phyloP scores from a whole-genome alignment of 805 yeast genomes.

The Ogataea pilisensis region DNA sequence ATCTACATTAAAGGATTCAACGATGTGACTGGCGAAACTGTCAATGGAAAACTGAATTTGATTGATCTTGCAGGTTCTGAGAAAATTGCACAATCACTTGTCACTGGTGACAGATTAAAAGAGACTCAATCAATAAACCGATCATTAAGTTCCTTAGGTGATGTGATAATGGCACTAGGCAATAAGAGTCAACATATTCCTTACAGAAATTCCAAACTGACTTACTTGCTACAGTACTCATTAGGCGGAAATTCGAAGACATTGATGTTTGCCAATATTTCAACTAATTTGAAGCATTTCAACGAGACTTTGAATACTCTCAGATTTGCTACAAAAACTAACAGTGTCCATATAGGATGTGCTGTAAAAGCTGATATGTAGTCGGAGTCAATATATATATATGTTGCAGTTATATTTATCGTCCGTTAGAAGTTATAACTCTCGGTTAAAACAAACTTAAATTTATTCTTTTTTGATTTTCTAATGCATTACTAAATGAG shows the following conservation, averaged over 20 bases:
- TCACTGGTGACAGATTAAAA: conserved; percentile 69
- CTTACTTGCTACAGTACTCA: conserved; percentile 80
- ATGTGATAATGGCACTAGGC: conserved; percentile 56
- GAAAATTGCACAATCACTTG: conserved; percentile 70
- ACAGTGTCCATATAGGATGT: conserved; percentile 39
- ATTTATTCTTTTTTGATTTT: no score
- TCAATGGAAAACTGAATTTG: conserved; percentile 65
- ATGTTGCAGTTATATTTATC: no score
- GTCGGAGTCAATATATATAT: no score
- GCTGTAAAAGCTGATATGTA: conserved; percentile 1
- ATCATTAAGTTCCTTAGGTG: conserved; percentile 84
- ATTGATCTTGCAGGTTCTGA: conserved; percentile 96
- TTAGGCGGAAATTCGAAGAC: conserved; percentile 85
- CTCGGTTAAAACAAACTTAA: no score
- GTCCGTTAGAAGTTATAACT: no score
- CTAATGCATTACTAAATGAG: no score
- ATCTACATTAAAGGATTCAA: conserved; percentile 57
- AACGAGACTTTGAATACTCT: conserved; percentile 81
- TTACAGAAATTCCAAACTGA: conserved; percentile 67
- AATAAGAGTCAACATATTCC: conserved; percentile 50
- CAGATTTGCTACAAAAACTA: conserved; percentile 84
- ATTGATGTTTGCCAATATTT: conserved; percentile 86
- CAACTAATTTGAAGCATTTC: conserved; percentile 58
- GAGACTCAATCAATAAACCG: conserved; percentile 90
- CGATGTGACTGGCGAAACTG: conserved; percentile 39